Percentiles rank a stretch among this genome's conserved stretches.
phyloP scores from a whole-genome alignment of 116 monocot species.

The Thalassia testudinum region DNA sequence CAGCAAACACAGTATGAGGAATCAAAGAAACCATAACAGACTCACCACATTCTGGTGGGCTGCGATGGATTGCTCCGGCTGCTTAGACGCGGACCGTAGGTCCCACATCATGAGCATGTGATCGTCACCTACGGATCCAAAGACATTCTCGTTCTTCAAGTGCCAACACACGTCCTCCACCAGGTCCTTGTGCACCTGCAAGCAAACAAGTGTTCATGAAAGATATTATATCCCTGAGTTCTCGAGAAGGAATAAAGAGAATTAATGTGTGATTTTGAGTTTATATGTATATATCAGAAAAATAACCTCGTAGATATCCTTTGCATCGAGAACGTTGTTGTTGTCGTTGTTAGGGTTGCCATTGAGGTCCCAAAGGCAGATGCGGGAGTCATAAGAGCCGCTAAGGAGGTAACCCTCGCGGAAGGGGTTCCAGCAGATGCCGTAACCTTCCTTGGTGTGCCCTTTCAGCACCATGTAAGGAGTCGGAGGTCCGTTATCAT shows the following conservation, averaged over 20 bases:
- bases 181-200: conserved; percentile 44
- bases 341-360: conserved; percentile 2
- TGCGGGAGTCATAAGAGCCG: conserved; percentile 71
- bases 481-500: conserved; percentile 6
- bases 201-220: not conserved
- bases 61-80: conserved; percentile 39
- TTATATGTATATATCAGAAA: not conserved
- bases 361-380: conserved; percentile 82
- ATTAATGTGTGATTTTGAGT: too few relatives aligned
- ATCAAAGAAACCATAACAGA: too few relatives aligned
- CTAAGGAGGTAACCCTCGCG: conserved; percentile 76
- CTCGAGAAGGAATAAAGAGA: too few relatives aligned
- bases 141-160: conserved; percentile 54
- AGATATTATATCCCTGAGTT: too few relatives aligned
- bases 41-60: conserved; percentile 74
- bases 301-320: conserved; percentile 60
- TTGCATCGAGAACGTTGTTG: conserved; percentile 28
- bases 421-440: conserved; percentile 59
- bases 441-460: conserved; percentile 71
- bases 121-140: conserved; percentile 95
- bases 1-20: too few relatives aligned
- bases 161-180: conserved; percentile 98
- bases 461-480: conserved; percentile 50
- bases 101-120: conserved; percentile 92
- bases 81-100: conserved; percentile 41